Evolutionary conservation across 2,329 filamentous ascomycete genomes (phyloP), one percentile per base, ranked within the genome.

Genomic region (Cytospora piceicola): DNA sequence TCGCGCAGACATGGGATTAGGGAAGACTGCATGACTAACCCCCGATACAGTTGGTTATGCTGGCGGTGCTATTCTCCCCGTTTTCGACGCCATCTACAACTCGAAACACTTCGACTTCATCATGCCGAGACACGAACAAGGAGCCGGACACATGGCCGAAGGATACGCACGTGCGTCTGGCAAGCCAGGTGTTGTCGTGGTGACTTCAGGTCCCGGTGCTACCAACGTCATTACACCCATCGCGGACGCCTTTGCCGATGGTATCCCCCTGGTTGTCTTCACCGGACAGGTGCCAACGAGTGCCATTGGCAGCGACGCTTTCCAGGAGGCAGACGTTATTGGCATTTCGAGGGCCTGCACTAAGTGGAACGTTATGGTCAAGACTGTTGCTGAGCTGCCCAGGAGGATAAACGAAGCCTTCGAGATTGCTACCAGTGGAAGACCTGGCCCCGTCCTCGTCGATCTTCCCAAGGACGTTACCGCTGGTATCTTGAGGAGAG

Each of bases 281-380:
- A 90, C 86, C 70, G 95, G 95, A 58, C 95, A 99, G 86, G 95
- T 99, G 68, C 85, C 88, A 9, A 98, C 94, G 42, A 88, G 85
- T 56, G 91, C 93, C 63, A 97, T 98, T 78, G 95, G 95, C 68
- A 96, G 91, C 69, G 94, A 98, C 77, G 93, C 93, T 64, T 98
- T 98, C 85, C 95, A 99, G 77, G 95, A 98, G 80, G 94, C 93
- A 66, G 95, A 99, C 75, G 89, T 96, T 42, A 84, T 97, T 67
- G 94, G 94, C 71, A 98, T 99, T 77, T 96, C 93, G 39, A 87
- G 94, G 74, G 89, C 94, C 24, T 97, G 94, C 84, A 97, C 94
- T 72, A 98, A 98, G 83, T 99, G 95, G 95, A 98, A 98, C 73
- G 93, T 96, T 67, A 96, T 98, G 93, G 93, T 97, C 58, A 97